Evolutionary conservation across 768 basidiomycete genomes (phyloP).

Genomic region (Sporobolomyces roseus): DNA sequence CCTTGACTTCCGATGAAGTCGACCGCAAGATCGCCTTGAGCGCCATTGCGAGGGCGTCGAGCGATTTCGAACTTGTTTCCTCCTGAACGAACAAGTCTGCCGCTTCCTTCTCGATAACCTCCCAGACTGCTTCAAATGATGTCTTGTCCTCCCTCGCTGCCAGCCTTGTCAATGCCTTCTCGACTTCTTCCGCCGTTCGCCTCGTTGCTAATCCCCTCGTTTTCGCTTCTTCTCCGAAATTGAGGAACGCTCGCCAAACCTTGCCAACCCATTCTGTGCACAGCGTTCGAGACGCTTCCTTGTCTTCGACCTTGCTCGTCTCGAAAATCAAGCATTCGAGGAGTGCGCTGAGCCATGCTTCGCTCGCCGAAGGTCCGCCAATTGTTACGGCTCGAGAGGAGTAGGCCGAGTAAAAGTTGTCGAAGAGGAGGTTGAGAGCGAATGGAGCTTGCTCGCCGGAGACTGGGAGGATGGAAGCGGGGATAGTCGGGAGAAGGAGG

Average conservation of each 20-base stretch:
- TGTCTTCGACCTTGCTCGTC: conserved; percentile 54
- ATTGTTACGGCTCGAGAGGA: conserved; percentile 63
- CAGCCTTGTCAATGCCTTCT: conserved; percentile 11
- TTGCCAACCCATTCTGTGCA: conserved; percentile 25
- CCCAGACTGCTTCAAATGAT: conserved; percentile 12
- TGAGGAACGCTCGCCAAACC: conserved; percentile 23
- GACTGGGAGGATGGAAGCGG: conserved; percentile 52
- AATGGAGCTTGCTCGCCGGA: conserved; percentile 21
- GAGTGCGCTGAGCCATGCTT: conserved; percentile 58
- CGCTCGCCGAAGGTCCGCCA: conserved; percentile 35
- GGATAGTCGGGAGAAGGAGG: conserved; percentile 75
- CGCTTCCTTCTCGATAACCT: not conserved
- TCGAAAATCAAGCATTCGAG: conserved; percentile 65
- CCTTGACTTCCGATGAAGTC: not conserved
- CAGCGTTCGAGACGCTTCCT: conserved; percentile 47
- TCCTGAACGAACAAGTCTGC: not conserved
- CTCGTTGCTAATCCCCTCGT: conserved; percentile 1
- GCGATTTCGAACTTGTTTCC: not conserved
- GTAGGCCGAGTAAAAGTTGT: conserved; percentile 76
- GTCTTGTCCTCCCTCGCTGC: not conserved
- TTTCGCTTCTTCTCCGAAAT: conserved; percentile 4
- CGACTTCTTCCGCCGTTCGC: not conserved
- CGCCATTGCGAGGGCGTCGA: conserved; percentile 17
- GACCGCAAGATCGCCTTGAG: conserved; percentile 3
- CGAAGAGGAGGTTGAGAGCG: conserved; percentile 59